Evolutionary conservation across 2,329 filamentous ascomycete species (phyloP), one percentile per base, ranked within the genome.

Genomic region (Sphaceloma murrayae): DNA sequence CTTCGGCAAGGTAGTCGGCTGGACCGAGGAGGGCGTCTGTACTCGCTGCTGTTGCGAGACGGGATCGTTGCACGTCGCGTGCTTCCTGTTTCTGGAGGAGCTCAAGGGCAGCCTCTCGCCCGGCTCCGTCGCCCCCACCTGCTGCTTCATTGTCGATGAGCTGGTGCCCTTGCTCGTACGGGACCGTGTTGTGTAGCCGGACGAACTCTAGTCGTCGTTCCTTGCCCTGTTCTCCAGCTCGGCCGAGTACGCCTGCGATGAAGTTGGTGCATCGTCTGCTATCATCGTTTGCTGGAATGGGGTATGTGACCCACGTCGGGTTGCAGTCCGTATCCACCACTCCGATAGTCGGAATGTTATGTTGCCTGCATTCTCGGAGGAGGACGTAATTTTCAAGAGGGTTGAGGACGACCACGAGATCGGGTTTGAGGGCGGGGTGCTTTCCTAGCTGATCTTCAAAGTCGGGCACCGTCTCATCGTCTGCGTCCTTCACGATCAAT

Each of bases 281-380:
- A 71, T 98, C 91, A 59, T 98, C 91, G 62, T 98, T 98, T 40
- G 86, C 86, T 2, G 91, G 91, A 54, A 98, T 95, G 10, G 85
- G 84, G 60, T 98, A 98, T 3, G 91, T 96, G 40, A 96, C 87
- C 77, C 85, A 89, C 0, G 85, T 85, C 1, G 91, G 85, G 63
- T 96, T 84, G 2, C 80, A 81, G 62, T 98, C 84, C 1, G 91
- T 96, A 63, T 98, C 91, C 53, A 96, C 82, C 47, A 98, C 73
- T 34, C 89, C 91, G 56, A 98, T 91, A 0, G 91, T 96, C 1
- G 91, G 91, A 46, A 98, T 84, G 57, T 82, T 85, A 60, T 85
- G 82, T 47, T 87, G 62, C 0, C 82, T 85, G 62, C 91, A 96
- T 69, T 98, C 91, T 63, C 91, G 86, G 57, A 98, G 69, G 61